Conservation (phyloP, 805 yeast genomes). For the Sungouiella blattae region DNA sequence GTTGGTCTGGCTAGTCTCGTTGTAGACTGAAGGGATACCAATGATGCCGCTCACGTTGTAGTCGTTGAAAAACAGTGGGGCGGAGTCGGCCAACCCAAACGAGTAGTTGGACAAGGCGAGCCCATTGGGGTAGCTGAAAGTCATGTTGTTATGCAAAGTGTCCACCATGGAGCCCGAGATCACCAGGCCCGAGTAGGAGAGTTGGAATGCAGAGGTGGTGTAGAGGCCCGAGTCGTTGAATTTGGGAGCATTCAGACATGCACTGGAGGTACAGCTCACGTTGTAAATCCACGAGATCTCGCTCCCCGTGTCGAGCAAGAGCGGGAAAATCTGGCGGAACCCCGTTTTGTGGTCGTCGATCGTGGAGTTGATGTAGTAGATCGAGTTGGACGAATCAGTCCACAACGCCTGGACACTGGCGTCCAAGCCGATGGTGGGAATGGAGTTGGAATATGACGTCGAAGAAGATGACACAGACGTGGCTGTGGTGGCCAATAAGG, state of each 20-base stretch:
- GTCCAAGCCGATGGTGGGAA: conserved; percentile 3
- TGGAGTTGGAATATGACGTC: too few species aligned
- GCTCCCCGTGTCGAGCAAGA: conserved; percentile 64
- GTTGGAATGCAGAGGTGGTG: conserved; percentile 33
- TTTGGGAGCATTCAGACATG: conserved; percentile 35
- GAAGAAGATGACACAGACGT: too few species aligned
- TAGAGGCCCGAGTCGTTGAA: conserved; percentile 19
- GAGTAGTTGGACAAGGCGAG: conserved; percentile 35
- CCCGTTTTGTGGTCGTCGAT: conserved; percentile 16
- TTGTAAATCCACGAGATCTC: conserved; percentile 64
- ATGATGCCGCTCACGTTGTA: conserved; percentile 58
- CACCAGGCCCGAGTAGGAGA: conserved; percentile 51
- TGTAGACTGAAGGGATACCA: conserved; percentile 50
- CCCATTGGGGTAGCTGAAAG: conserved; percentile 28
- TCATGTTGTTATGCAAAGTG: conserved; percentile 23
- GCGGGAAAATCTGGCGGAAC: conserved; percentile 39
- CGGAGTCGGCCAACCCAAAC: conserved; percentile 52
- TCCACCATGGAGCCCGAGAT: conserved; percentile 49
- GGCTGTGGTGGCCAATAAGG: too few species aligned
- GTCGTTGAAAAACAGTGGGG: conserved; percentile 49
- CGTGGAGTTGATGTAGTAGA: conserved; percentile 10
- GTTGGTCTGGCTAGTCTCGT: conserved; percentile 28
- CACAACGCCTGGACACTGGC: conserved; percentile 4
- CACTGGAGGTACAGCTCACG: conserved; percentile 39
- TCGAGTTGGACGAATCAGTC: conserved; percentile 11